Evolutionary conservation across 75 land plant species (phyloP), one percentile per base, ranked within the genome.

Genomic region (Azolla pinnata): DNA sequence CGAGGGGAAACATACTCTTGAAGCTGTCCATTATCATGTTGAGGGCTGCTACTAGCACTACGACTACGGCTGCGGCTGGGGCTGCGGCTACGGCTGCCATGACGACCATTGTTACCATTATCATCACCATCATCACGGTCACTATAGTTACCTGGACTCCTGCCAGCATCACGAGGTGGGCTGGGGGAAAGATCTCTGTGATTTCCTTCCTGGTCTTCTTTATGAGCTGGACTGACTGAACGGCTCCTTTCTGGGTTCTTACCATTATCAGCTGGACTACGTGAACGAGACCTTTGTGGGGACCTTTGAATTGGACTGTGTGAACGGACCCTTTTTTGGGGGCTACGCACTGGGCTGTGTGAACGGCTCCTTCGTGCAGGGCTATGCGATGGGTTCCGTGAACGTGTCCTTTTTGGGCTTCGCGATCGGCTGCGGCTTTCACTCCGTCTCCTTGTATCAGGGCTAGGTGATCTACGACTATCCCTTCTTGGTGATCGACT

Each of bases 11-110:
- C 23, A 46, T 18, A 46, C 21, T 23, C 49, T 18, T 46, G 2
- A 46, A 18, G 23, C 21, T 46, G 49, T 18, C 21, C 49, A 18
- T 18, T 23, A 46, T 46, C 49, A 46, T 14, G 4, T 25, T 32
- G 49, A 1, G 19, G 78, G 74, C 83, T 79, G 68, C 71, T 67
- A 63, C 81, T 83, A 29, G 66, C 67, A 33, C 73, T 76, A 33
- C 67, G 59, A 62, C 80, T 78, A 34, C 63, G 67, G 61, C 86
- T 83, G 1, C 61, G 61, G 52, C 75, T 79, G 0, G 62, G 44
- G 63, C 89, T 82, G 7, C 75, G 69, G 56, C 79, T 76, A 21
- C 79, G 63, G 29, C 76, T 23, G 21, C 21, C 49, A 46, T 14
- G 4, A 26, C 32, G 49, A 1, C 16, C 74, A 75, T 80, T 79